phyloP scores from a whole-genome alignment of 768 basidiomycete genomes.

The Favolaschia claudopus region DNA sequence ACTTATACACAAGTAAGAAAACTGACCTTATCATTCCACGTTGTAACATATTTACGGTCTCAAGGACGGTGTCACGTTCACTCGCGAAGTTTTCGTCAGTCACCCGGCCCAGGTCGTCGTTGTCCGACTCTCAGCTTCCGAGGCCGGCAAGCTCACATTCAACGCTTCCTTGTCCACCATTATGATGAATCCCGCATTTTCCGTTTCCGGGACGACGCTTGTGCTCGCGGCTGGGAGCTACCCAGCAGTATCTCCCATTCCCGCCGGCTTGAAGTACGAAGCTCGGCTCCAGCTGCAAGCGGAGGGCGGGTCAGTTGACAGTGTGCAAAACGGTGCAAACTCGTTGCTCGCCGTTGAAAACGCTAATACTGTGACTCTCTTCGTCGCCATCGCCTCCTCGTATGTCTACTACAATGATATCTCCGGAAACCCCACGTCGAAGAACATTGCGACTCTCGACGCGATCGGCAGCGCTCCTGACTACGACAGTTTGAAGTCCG shows the following conservation, averaged over 20 bases:
- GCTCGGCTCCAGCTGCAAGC: neutral
- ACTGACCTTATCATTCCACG: no score
- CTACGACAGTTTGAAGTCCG: neutral
- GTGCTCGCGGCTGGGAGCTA: neutral
- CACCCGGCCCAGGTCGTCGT: slow-evolving; percentile 13
- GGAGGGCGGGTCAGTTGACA: neutral
- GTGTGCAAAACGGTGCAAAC: neutral
- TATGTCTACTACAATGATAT: slow-evolving; percentile 10
- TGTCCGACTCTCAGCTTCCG: neutral
- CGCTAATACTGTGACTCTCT: slow-evolving; percentile 6
- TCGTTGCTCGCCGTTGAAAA: neutral
- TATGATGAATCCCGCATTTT: neutral
- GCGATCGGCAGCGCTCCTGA: neutral
- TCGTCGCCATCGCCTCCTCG: slow-evolving; percentile 15
- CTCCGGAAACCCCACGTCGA: slow-evolving; percentile 1
- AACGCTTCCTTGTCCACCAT: slow-evolving; percentile 8
- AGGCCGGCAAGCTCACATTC: neutral
- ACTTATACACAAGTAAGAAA: slow-evolving; percentile 2
- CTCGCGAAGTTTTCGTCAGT: slow-evolving; percentile 8
- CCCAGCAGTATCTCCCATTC: neutral
- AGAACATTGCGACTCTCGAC: neutral
- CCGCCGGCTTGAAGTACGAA: slow-evolving; percentile 12
- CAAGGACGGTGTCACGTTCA: slow-evolving; percentile 8
- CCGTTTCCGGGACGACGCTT: neutral
- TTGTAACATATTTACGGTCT: no score